phyloP scores from a whole-genome alignment of 2,329 filamentous ascomycete species.

The Karstenula rhodostoma region DNA sequence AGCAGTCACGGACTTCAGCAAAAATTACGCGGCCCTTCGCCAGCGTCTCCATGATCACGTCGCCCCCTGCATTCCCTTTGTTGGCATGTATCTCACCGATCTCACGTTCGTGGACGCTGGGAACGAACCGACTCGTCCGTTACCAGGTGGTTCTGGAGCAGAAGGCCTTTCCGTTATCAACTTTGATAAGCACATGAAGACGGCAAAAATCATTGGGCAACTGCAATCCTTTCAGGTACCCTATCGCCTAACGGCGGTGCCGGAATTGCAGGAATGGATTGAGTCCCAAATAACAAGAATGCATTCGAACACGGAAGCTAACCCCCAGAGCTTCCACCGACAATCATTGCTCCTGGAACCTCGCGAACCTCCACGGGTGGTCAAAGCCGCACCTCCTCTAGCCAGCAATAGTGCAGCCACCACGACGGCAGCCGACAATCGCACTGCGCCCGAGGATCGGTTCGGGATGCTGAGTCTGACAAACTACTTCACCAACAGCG shows the following conservation, averaged over 20 bases:
- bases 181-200: slow-evolving; percentile 95
- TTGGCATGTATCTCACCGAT: slow-evolving; percentile 96
- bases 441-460: slow-evolving; percentile 44
- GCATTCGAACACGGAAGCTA: slow-evolving; percentile 68
- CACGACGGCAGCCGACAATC: slow-evolving; percentile 38
- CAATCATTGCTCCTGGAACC: slow-evolving; percentile 87
- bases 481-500: slow-evolving; percentile 38
- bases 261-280: slow-evolving; percentile 94
- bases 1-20: slow-evolving; percentile 84
- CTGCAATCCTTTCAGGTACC: slow-evolving; percentile 96
- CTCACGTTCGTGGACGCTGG: slow-evolving; percentile 95
- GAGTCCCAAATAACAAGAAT: slow-evolving; percentile 81
- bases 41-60: slow-evolving; percentile 84
- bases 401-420: slow-evolving; percentile 37
- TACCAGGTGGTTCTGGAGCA: slow-evolving; percentile 64
- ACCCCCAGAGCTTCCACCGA: slow-evolving; percentile 75
- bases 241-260: slow-evolving; percentile 81
- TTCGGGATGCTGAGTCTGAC: slow-evolving; percentile 50
- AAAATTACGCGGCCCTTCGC: slow-evolving; percentile 89
- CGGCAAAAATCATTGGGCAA: slow-evolving; percentile 93
- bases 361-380: slow-evolving; percentile 58
- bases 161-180: slow-evolving; percentile 88
- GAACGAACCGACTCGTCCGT: slow-evolving; percentile 83
- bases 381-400: slow-evolving; percentile 34
- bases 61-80: slow-evolving; percentile 91